A percentile compares a stretch with the other conserved stretches of the same genome.
Evolutionary conservation across 2,329 filamentous ascomycete genomes (phyloP).

Genomic region (Sporothrix globosa): DNA sequence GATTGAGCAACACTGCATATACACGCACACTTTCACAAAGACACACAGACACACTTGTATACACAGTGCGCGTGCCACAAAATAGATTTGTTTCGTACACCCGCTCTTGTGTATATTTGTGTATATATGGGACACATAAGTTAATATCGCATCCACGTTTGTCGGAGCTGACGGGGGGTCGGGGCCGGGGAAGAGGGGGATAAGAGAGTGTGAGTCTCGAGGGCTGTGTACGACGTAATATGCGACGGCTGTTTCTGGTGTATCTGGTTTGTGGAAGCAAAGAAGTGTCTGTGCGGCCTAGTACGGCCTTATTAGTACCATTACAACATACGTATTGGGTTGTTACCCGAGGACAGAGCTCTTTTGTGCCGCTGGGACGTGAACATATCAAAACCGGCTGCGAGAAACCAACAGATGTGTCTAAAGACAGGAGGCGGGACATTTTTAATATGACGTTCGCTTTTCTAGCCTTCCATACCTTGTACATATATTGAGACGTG

Average conservation of each 20-base stretch:
- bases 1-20: conserved; percentile 9
- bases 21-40: neutral
- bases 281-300: no score
- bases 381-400: neutral
- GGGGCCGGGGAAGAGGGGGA: conserved; percentile 11
- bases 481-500: neutral
- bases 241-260: neutral
- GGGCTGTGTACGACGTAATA: neutral
- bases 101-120: neutral
- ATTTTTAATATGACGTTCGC: neutral
- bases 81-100: conserved; percentile 10
- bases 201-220: neutral
- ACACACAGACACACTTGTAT: neutral
- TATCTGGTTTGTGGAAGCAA: conserved; percentile 16
- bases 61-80: conserved; percentile 3
- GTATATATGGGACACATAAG: conserved; percentile 11
- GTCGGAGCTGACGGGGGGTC: conserved; percentile 22
- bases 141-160: conserved; percentile 19
- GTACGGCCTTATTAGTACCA: neutral
- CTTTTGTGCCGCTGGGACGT: neutral
- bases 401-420: neutral
- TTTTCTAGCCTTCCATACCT: neutral
- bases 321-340: neutral
- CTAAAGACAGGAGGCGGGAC: neutral
- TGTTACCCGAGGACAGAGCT: neutral